Base-by-base conservation (phyloP, 495 filamentous ascomycete species). In the Aspergillus leporis region DNA sequence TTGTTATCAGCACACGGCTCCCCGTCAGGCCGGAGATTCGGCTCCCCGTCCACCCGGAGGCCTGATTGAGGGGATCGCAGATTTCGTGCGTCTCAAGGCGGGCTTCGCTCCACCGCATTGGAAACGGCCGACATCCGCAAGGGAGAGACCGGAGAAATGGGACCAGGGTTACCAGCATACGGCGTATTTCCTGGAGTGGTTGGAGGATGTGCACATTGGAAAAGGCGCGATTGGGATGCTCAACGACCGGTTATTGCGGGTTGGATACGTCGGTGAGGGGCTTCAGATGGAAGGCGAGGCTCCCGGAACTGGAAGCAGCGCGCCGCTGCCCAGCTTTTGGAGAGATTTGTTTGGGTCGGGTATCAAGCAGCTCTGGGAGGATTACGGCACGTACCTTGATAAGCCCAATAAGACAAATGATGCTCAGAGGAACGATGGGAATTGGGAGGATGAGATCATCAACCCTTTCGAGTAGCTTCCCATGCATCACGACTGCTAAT, bases 151-250 rank as follows among this genome's bases (percentile, higher is more conserved):
- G 4, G 51, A 61, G 13, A 79, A 81, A 14, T 98, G 94, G 94
- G 93, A 98, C 74, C 84, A 81, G 53, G 94, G 94, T 8, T 98
- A 98, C 76, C 87, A 96, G 79, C 83, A 88, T 64, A 98, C 94
- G 19, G 94, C 86, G 5, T 98, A 89, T 70, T 98, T 98, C 67
- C 73, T 98, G 52, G 85, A 94, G 41, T 83, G 79, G 80, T 59
- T 83, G 51, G 80, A 82, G 62, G 70, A 75, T 90, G 88, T 77
- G 71, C 91, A 53, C 84, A 90, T 87, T 67, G 92, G 91, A 0
- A 64, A 66, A 46, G 92, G 90, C 5, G 87, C 85, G 2, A 81
- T 96, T n/a, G 82, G 82, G 32, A 78, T 77, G 66, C 63, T 96
- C 28, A 97, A 97, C 74, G 89, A 88, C 65, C 67, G 72, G 60